phyloP scores from a whole-genome alignment of 805 yeast species.

The Metschnikowia rubicola region DNA sequence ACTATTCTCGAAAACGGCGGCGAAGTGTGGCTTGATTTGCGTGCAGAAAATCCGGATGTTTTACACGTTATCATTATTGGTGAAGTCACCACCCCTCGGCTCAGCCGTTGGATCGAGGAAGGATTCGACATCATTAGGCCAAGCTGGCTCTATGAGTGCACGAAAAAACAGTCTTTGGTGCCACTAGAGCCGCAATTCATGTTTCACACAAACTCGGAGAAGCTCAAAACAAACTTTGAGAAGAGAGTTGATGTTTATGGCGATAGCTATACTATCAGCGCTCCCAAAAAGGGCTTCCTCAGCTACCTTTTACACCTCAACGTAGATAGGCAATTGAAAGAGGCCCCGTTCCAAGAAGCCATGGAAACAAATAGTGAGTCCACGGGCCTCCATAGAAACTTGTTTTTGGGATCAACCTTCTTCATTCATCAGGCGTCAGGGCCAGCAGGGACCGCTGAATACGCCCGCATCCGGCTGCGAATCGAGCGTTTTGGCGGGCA shows the following conservation, averaged over 20 bases:
- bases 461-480: slow-evolving; percentile 21
- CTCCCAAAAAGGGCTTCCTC: slow-evolving; percentile 13
- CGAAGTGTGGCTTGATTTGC: slow-evolving; percentile 23
- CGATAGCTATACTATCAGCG: slow-evolving; percentile 50
- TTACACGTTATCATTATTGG: slow-evolving; percentile 22
- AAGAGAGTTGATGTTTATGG: slow-evolving; percentile 55
- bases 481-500: slow-evolving; percentile 45
- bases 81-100: slow-evolving; percentile 27
- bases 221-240: slow-evolving; percentile 17
- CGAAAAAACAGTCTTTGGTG: slow-evolving; percentile 39
- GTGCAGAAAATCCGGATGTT: slow-evolving; percentile 6
- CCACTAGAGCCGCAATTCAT: slow-evolving; percentile 62
- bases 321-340: slow-evolving; percentile 7
- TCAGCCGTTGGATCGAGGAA: slow-evolving; percentile 22
- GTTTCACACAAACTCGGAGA: slow-evolving; percentile 35
- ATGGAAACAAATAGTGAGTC: not conserved
- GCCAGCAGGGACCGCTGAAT: slow-evolving; percentile 6
- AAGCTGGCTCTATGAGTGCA: slow-evolving; percentile 70
- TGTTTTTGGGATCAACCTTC: slow-evolving; percentile 36
- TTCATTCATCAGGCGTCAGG: slow-evolving; percentile 22
- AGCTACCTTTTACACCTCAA: slow-evolving; percentile 8
- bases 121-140: slow-evolving; percentile 66
- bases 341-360: not conserved
- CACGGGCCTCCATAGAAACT: slow-evolving; percentile 12
- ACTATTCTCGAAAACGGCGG: slow-evolving; percentile 53